phyloP scores from a whole-genome alignment of 352 stramenopile species.

The Plasmopara muralis region DNA sequence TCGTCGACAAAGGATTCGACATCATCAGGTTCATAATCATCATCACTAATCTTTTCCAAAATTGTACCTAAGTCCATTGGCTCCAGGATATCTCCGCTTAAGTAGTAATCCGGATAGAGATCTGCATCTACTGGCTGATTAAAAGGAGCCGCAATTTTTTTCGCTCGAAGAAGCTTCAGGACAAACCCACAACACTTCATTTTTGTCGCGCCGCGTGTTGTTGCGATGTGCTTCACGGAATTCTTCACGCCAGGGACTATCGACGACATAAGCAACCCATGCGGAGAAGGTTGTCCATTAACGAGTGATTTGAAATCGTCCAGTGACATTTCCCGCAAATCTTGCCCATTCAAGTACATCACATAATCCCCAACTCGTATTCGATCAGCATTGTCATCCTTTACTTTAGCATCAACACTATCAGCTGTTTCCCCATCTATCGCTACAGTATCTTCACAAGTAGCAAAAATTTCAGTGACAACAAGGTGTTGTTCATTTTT shows the following conservation, averaged over 20 bases:
- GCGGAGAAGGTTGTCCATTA: conserved; percentile 21
- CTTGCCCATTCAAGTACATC: conserved; percentile 47
- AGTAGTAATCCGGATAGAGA: conserved; percentile 81
- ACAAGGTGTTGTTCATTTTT: conserved; percentile 36
- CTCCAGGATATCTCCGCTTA: conserved; percentile 58
- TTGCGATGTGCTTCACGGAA: conserved; percentile 51
- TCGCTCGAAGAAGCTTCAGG: conserved; percentile 65
- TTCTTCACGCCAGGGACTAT: conserved; percentile 34
- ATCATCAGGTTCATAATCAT: conserved; percentile 82
- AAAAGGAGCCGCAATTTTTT: conserved; percentile 72
- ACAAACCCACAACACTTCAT: conserved; percentile 67
- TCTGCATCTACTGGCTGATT: conserved; percentile 80
- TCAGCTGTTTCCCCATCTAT: conserved; percentile 10
- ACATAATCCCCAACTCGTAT: conserved; percentile 39
- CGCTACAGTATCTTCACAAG: conserved; percentile 5
- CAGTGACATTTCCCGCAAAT: conserved; percentile 33
- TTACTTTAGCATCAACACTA: conserved; percentile 6
- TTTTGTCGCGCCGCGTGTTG: conserved; percentile 45
- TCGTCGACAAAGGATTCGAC: conserved; percentile 78
- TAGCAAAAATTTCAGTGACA: conserved; percentile 28
- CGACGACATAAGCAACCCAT: conserved; percentile 58
- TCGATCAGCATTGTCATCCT: conserved; percentile 23
- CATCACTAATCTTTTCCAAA: conserved; percentile 74
- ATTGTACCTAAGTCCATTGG: conserved; percentile 82
- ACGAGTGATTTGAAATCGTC: conserved; percentile 28